A percentile compares a stretch with the other conserved stretches of the same genome.
phyloP scores from a whole-genome alignment of 352 stramenopile species.

The Phytophthora brassicae region DNA sequence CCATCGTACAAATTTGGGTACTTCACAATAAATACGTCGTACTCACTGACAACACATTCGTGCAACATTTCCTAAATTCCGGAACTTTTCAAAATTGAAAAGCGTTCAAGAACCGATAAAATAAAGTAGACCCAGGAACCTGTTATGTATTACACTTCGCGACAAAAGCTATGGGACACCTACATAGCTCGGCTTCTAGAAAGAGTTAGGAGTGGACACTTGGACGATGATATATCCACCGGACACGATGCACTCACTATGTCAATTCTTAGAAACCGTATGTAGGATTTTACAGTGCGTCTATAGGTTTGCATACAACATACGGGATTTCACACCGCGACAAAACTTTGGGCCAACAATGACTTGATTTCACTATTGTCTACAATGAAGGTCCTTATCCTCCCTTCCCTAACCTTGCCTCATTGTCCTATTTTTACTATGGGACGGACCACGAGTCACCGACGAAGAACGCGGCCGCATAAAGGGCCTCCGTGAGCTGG shows the following conservation, averaged over 20 bases:
- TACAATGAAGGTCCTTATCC: background rate
- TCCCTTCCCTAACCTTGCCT: background rate
- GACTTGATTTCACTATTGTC: conserved; percentile 6
- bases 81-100: too few species aligned
- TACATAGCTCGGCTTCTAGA: conserved; percentile 7
- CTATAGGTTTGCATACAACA: conserved; percentile 7
- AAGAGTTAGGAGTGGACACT: background rate
- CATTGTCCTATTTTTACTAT: conserved; percentile 6
- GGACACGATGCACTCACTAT: too few species aligned
- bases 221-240: conserved; percentile 3
- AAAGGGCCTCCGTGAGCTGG: conserved; percentile 2
- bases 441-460: background rate
- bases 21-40: too few species aligned
- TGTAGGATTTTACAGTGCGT: background rate
- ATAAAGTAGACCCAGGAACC: too few species aligned
- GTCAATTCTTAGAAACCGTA: too few species aligned
- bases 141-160: too few species aligned
- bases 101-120: too few species aligned
- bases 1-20: too few species aligned
- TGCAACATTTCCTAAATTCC: too few species aligned
- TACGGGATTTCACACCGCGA: conserved; percentile 1
- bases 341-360: conserved; percentile 9
- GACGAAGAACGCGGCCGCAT: conserved; percentile 6
- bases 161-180: too few species aligned
- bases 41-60: too few species aligned